Evolutionary conservation across 2,329 filamentous ascomycete species (phyloP).

Genomic region (Gaeumannomyces tritici): DNA sequence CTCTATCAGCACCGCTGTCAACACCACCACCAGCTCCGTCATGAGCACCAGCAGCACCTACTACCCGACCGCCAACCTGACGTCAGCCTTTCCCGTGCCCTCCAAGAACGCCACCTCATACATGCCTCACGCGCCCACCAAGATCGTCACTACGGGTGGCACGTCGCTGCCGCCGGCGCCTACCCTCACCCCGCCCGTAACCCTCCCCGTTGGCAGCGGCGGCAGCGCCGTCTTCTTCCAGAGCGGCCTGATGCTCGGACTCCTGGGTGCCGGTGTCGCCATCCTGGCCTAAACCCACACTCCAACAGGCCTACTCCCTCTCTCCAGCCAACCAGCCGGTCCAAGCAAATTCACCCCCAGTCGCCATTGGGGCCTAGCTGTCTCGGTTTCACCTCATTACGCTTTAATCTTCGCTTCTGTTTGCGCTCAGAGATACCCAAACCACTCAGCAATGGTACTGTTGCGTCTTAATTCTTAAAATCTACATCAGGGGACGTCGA

Average conservation of each 20-base stretch:
- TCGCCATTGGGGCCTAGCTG: too few species aligned
- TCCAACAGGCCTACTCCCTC: too few species aligned
- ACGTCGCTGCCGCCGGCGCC: slow-evolving; percentile 3
- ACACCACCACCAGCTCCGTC: slow-evolving; percentile 12
- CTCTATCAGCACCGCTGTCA: slow-evolving; percentile 7
- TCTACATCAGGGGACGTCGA: neutral
- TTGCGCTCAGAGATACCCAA: slow-evolving; percentile 2
- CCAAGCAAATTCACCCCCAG: too few species aligned
- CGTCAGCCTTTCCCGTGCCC: slow-evolving; percentile 5
- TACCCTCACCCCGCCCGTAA: slow-evolving; percentile 10
- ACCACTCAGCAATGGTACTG: slow-evolving; percentile 1
- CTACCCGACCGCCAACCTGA: slow-evolving; percentile 11
- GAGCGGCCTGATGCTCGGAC: slow-evolving; percentile 28
- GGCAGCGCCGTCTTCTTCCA: slow-evolving; percentile 24
- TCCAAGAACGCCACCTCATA: slow-evolving; percentile 12
- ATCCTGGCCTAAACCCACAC: slow-evolving; percentile 21
- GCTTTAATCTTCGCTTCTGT: neutral
- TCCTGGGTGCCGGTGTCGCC: slow-evolving; percentile 28
- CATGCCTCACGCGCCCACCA: slow-evolving; percentile 13
- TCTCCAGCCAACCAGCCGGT: too few species aligned
- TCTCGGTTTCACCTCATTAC: too few species aligned
- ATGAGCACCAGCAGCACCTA: slow-evolving; percentile 8
- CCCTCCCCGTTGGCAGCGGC: slow-evolving; percentile 6
- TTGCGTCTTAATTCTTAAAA: slow-evolving; percentile 1
- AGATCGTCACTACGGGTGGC: slow-evolving; percentile 8